Percentiles rank a stretch among this genome's conserved stretches.
Evolutionary conservation across 2,329 filamentous ascomycete genomes (phyloP).

Genomic region (Zymoseptoria brevis): DNA sequence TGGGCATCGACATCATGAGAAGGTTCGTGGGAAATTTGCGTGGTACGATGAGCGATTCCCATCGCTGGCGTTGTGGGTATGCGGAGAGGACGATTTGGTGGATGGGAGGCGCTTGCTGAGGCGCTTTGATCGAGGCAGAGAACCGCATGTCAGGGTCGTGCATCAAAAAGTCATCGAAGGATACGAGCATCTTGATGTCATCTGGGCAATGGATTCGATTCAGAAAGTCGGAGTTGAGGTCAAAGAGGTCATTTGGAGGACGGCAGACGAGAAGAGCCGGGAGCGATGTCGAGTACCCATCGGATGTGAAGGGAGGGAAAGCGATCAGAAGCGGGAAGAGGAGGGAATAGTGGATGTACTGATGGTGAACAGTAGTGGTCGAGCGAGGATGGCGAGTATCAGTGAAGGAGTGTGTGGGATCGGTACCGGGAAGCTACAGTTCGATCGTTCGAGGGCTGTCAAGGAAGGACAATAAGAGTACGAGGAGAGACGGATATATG

Average conservation of each 20-base stretch:
- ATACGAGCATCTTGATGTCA: slow-evolving; percentile 89
- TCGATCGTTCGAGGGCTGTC: slow-evolving; percentile 8
- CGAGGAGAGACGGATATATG: not conserved
- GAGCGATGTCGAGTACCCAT: slow-evolving; percentile 55
- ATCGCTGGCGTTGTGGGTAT: slow-evolving; percentile 82
- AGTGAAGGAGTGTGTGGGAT: no score
- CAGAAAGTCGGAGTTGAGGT: slow-evolving; percentile 77
- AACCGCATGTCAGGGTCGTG: slow-evolving; percentile 73
- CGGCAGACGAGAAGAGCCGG: slow-evolving; percentile 49
- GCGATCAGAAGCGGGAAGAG: slow-evolving; percentile 21
- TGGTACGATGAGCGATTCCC: slow-evolving; percentile 79
- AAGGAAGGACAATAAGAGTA: slow-evolving; percentile 5
- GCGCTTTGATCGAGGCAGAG: slow-evolving; percentile 66
- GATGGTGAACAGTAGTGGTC: slow-evolving; percentile 21
- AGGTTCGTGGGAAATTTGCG: slow-evolving; percentile 41
- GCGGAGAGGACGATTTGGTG: slow-evolving; percentile 73
- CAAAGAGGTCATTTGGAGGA: slow-evolving; percentile 76
- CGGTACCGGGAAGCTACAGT: not conserved
- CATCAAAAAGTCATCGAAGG: slow-evolving; percentile 75
- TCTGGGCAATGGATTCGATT: slow-evolving; percentile 87
- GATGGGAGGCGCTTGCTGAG: slow-evolving; percentile 68
- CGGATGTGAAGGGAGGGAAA: slow-evolving; percentile 45
- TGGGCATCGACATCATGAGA: slow-evolving; percentile 25
- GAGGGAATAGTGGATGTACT: slow-evolving; percentile 20
- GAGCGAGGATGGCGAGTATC: slow-evolving; percentile 25